Evolutionary conservation across 179 eudicot genomes (phyloP).

Genomic region (Gypsophila paniculata): DNA sequence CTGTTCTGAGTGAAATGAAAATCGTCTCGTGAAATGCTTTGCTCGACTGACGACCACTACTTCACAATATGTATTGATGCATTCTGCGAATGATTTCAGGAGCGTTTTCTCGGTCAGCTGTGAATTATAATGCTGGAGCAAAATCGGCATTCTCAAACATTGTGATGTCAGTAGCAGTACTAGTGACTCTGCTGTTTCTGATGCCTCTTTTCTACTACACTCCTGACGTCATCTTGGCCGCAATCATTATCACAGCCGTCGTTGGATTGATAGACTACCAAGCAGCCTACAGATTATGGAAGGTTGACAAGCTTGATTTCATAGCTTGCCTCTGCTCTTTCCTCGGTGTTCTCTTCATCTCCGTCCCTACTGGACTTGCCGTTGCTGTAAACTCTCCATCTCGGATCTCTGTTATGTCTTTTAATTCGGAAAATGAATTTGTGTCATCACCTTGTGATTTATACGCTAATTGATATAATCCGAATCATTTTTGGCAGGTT

Average conservation of each 20-base stretch:
- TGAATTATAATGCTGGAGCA: constrained; percentile 81
- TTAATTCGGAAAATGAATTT: background rate
- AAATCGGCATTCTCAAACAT: constrained; percentile 71
- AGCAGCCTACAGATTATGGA: constrained; percentile 62
- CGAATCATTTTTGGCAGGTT: constrained; percentile 34
- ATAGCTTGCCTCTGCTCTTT: constrained; percentile 69
- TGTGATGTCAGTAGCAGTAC: constrained; percentile 70
- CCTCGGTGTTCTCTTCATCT: constrained; percentile 71
- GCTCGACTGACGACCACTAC: background rate
- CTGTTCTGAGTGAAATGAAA: too few relatives aligned
- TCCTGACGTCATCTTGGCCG: constrained; percentile 67
- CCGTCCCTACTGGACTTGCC: constrained; percentile 66
- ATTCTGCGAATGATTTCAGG: constrained; percentile 31
- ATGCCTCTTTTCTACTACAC: constrained; percentile 87
- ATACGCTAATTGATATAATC: background rate
- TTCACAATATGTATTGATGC: background rate
- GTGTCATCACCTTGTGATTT: too few relatives aligned
- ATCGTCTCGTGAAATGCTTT: too few relatives aligned
- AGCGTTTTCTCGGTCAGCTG: constrained; percentile 79
- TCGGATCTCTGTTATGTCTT: background rate
- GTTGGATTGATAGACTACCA: constrained; percentile 69
- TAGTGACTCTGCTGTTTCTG: constrained; percentile 68
- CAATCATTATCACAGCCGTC: constrained; percentile 74
- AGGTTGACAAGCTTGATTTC: constrained; percentile 81
- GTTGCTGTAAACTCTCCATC: constrained; percentile 48